Conservation (phyloP, 805 yeast genomes). For the Saccharomycopsis fodiens region DNA sequence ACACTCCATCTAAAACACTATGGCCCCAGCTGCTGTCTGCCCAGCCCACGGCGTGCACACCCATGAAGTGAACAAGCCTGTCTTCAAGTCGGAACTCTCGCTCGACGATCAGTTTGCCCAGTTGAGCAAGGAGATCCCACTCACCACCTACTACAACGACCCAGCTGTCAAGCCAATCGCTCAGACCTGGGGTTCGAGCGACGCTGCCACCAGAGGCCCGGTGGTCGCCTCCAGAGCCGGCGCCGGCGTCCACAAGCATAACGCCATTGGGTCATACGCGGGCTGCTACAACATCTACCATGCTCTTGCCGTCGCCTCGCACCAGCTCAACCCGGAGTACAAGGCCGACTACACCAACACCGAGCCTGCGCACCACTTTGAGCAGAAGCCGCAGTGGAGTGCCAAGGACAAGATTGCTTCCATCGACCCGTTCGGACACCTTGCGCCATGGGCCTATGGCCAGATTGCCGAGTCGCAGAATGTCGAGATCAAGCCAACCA, state of each 20-base stretch:
- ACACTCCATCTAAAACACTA: no score
- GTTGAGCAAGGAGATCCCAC: slow-evolving; percentile 28
- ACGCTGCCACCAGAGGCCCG: slow-evolving; percentile 47
- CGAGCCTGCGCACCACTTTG: slow-evolving; percentile 50
- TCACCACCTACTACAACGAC: slow-evolving; percentile 50
- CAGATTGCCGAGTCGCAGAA: slow-evolving; percentile 37
- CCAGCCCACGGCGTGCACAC: slow-evolving; percentile 8
- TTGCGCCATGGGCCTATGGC: slow-evolving; percentile 51
- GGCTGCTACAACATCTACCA: slow-evolving; percentile 61
- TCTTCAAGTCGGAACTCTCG: slow-evolving; percentile 8
- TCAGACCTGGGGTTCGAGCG: slow-evolving; percentile 45
- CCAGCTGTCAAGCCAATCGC: slow-evolving; percentile 40
- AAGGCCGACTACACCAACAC: slow-evolving; percentile 56
- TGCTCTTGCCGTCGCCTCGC: slow-evolving; percentile 56
- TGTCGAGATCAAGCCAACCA: slow-evolving; percentile 56
- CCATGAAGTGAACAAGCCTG: slow-evolving; percentile 1
- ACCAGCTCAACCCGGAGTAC: slow-evolving; percentile 45
- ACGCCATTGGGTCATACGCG: slow-evolving; percentile 58
- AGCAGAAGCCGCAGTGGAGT: slow-evolving; percentile 51
- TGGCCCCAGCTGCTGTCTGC: slow-evolving; percentile 27
- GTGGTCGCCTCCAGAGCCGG: slow-evolving; percentile 45
- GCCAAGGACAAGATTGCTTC: slow-evolving; percentile 51
- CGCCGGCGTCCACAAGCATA: slow-evolving; percentile 45
- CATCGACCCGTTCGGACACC: slow-evolving; percentile 60
- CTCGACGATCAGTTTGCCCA: slow-evolving; percentile 17